A percentile compares a stretch with the other conserved stretches of the same genome.
Conservation (phyloP, 2,329 filamentous ascomycete species). For the Beauveria brongniartii region DNA sequence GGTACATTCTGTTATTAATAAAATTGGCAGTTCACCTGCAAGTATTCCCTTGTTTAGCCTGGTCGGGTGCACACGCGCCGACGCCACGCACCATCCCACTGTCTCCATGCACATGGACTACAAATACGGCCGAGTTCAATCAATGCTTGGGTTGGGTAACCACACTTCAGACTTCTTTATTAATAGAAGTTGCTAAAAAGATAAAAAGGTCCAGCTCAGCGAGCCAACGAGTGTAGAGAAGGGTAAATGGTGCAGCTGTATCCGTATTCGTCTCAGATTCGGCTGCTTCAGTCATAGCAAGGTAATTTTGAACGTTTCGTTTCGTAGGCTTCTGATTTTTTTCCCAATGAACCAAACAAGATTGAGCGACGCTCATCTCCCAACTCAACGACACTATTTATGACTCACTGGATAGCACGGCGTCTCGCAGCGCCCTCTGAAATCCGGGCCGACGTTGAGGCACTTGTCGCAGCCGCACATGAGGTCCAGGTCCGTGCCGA, state of each 20-base stretch:
- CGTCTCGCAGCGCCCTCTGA: slow-evolving; percentile 30
- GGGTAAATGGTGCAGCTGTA: not conserved
- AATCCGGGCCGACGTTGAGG: slow-evolving; percentile 31
- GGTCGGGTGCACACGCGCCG: not conserved
- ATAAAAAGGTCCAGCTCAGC: not conserved
- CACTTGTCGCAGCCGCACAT: slow-evolving; percentile 32
- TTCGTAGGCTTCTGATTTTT: not conserved
- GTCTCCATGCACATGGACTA: not conserved
- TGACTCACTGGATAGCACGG: slow-evolving; percentile 20
- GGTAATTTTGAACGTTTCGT: not conserved
- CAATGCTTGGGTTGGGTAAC: not conserved
- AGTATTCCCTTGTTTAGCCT: not conserved
- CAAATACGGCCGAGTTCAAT: not conserved
- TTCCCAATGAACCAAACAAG: no score
- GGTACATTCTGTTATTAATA: slow-evolving; percentile 7
- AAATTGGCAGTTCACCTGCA: not conserved
- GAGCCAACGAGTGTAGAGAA: slow-evolving; percentile 7
- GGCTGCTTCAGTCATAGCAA: not conserved
- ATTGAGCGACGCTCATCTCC: not conserved
- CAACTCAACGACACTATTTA: not conserved
- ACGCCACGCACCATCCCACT: not conserved
- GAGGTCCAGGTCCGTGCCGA: slow-evolving; percentile 28
- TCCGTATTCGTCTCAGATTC: not conserved
- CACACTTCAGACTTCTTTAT: not conserved
- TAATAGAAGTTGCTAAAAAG: not conserved